phyloP scores from a whole-genome alignment of 441 rosid genomes.

The Iberis amara region DNA sequence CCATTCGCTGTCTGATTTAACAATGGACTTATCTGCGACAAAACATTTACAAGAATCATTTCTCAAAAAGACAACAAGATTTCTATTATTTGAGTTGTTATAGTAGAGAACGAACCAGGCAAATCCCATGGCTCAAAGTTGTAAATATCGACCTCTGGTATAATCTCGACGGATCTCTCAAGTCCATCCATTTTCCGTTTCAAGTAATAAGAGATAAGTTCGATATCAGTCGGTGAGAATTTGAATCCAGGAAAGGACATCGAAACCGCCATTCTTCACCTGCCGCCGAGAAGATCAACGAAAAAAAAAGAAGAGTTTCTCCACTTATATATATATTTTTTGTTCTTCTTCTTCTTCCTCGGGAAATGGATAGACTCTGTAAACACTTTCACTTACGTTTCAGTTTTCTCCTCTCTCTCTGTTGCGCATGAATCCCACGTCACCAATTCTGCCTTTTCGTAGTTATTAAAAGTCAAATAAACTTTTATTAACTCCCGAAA shows the following conservation, averaged over 20 bases:
- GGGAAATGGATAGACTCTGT: too few species aligned
- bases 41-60: neutral
- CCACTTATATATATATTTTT: too few species aligned
- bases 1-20: conserved; percentile 54
- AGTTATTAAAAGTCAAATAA: too few species aligned
- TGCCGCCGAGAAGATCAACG: neutral
- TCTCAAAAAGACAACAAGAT: conserved; percentile 3
- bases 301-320: neutral
- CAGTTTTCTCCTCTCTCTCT: too few species aligned
- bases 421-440: too few species aligned
- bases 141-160: conserved; percentile 66
- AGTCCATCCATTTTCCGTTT: conserved; percentile 61
- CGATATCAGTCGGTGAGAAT: conserved; percentile 86
- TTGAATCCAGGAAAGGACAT: conserved; percentile 62
- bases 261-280: neutral
- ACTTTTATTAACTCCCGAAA: too few species aligned
- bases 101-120: conserved; percentile 42
- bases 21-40: conserved; percentile 31
- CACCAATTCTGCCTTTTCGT: too few species aligned
- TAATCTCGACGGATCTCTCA: conserved; percentile 54
- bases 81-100: neutral
- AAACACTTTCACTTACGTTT: too few species aligned
- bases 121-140: conserved; percentile 91
- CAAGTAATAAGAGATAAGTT: conserved; percentile 67
- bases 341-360: too few species aligned